phyloP scores from a whole-genome alignment of 441 rosid species.

The Bruguiera hainesii region DNA sequence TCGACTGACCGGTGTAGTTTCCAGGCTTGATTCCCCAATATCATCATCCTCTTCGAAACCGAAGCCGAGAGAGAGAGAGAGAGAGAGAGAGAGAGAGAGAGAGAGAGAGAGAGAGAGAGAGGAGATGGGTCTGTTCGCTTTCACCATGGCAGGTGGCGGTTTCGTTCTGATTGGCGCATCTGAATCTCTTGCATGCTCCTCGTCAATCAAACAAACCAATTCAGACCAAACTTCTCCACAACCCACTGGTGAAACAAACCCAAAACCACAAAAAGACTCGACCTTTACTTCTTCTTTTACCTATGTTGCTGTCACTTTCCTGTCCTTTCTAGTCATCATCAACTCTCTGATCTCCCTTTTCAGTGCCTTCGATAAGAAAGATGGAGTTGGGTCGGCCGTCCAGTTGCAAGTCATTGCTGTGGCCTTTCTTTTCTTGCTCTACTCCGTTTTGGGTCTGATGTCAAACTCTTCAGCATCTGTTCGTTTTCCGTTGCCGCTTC shows the following conservation, averaged over 20 bases:
- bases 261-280: not conserved
- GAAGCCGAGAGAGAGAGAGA: not conserved
- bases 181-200: constrained; percentile 36
- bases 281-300: constrained; percentile 16
- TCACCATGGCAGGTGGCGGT: constrained; percentile 51
- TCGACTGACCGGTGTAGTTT: not conserved
- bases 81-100: not conserved
- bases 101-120: not conserved
- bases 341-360: constrained; percentile 58
- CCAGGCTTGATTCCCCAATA: not conserved
- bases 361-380: constrained; percentile 42
- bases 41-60: not conserved
- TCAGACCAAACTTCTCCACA: constrained; percentile 31
- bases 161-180: constrained; percentile 52
- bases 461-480: constrained; percentile 13
- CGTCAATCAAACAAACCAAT: not conserved
- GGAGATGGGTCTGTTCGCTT: constrained; percentile 48
- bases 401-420: constrained; percentile 62
- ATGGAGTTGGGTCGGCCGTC: constrained; percentile 60
- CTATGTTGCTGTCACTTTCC: constrained; percentile 26
- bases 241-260: constrained; percentile 4
- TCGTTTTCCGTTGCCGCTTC: constrained; percentile 41
- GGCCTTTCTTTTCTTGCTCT: constrained; percentile 49
- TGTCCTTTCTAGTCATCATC: constrained; percentile 46
- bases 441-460: constrained; percentile 43